A percentile compares a stretch with the other conserved stretches of the same genome.
Conservation (phyloP, 495 filamentous ascomycete genomes). For the Rhypophila decipiens region DNA sequence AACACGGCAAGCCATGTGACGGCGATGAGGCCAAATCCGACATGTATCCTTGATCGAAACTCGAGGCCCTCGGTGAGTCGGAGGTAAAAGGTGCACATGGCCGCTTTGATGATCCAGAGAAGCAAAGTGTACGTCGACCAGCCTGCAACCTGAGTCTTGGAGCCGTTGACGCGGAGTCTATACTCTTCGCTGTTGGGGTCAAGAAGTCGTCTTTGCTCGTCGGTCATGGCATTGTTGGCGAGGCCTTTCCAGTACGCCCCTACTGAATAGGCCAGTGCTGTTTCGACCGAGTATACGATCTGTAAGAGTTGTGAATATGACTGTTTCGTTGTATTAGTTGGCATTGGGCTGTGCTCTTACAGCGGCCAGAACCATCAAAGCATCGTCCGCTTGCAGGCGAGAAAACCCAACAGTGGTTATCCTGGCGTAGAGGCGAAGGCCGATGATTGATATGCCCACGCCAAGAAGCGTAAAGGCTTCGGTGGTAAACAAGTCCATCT, state of each 20-base stretch:
- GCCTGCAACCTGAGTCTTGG: constrained; percentile 53
- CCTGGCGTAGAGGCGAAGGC: constrained; percentile 42
- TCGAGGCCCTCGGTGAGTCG: constrained; percentile 51
- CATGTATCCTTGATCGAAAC: constrained; percentile 43
- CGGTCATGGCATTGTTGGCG: constrained; percentile 56
- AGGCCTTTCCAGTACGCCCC: constrained; percentile 43
- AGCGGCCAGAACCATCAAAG: constrained; percentile 51
- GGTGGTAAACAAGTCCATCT: constrained; percentile 32
- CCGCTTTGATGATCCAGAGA: constrained; percentile 53
- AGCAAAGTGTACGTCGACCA: constrained; percentile 54
- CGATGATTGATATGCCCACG: constrained; percentile 44
- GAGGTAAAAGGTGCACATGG: constrained; percentile 55
- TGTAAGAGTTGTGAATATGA: constrained; percentile 1
- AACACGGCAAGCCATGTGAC: constrained; percentile 49
- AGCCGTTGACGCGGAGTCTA: constrained; percentile 42
- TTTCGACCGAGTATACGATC: constrained; percentile 29
- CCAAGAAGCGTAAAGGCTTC: constrained; percentile 50
- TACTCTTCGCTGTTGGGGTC: constrained; percentile 44
- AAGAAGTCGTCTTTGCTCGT: constrained; percentile 39
- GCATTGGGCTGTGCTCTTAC: constrained; percentile 25
- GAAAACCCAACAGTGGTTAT: constrained; percentile 44
- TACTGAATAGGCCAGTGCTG: constrained; percentile 26
- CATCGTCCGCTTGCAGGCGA: constrained; percentile 51
- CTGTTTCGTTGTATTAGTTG: too few relatives aligned
- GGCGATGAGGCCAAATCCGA: constrained; percentile 47